These are phyloP conservation scores for Colletotrichum zoysiae DNA, from an alignment of 2,329 filamentous ascomycete genomes.

Conservation along the genomic window DNA sequence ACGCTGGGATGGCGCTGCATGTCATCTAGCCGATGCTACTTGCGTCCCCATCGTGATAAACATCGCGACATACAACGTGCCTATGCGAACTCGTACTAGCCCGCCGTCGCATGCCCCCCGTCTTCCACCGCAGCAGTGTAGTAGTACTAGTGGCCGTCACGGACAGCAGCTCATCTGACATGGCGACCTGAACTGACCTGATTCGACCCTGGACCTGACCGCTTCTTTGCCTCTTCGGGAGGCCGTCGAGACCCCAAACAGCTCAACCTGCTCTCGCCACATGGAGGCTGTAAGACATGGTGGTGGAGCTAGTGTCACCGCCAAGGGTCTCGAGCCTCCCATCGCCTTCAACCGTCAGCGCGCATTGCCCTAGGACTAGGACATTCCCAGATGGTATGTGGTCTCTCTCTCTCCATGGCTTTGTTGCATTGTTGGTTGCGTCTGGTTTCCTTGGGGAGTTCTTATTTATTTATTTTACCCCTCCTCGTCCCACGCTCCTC, in stretches of 20 bases:
- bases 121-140: neutral
- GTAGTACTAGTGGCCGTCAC: too few relatives aligned
- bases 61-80: neutral
- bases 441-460: too few relatives aligned
- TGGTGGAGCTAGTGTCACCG: neutral
- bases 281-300: neutral
- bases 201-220: slow-evolving; percentile 1
- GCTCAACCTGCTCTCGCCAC: neutral
- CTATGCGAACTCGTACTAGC: neutral
- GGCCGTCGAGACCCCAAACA: neutral
- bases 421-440: neutral
- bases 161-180: too few relatives aligned
- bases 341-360: neutral
- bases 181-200: too few relatives aligned
- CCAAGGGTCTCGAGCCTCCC: neutral
- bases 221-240: neutral
- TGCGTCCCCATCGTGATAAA: neutral
- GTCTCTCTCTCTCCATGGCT: too few relatives aligned
- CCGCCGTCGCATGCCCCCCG: neutral
- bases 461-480: too few relatives aligned
- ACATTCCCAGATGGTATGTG: neutral
- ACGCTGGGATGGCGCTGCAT: neutral
- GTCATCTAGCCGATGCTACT: neutral
- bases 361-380: neutral
- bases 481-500: too few relatives aligned